Base-by-base conservation (phyloP, 495 filamentous ascomycete species). In the Xylaria acuta region DNA sequence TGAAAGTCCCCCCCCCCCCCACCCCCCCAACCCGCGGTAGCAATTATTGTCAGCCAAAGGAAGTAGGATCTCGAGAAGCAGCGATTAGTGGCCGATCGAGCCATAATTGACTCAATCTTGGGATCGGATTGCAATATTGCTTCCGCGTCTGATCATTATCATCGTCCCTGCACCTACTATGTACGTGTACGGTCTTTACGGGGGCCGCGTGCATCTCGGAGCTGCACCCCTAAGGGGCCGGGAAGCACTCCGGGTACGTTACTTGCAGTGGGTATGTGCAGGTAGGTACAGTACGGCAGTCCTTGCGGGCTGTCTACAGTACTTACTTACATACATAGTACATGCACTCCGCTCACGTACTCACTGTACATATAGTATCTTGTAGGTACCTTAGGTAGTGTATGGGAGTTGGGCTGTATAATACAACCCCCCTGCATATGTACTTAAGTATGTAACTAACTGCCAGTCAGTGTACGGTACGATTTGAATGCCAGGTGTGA, bases 171-270 rank as follows among this genome's bases (percentile, higher is more conserved):
- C 27, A 25, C 59, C n/a, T 56, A 27, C n/a, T 20, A 45, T 41
- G 40, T 64, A 64, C 62, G 60, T 63, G 60, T 63, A 63, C 60
- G 38, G 38, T 6, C 60, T n/a, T 22, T 49, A 65, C 38, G 58
- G 58, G 54, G 58, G 2, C 27, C 25, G 32, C 64, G 51, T 68
- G 66, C 66, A 14, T 68, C 49, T 58, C 66, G 66, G 66, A 34
- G 51, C 66, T 68, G 66, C 66, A 68, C 16, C 6, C 2, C n/a
- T 40, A 53, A 58, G 66, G 66, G 51, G 66, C 66, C 66, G 66
- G 66, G 25, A 38, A 45, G 36, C 53, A 41, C 62, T 32, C 22
- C 62, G 36, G 53, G 53, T 56, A 16, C 27, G 53, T 56, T 30
- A 56, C 53, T 56, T 18, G 53, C 53, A 56, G 53, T 32, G 53